A percentile compares a stretch with the other conserved stretches of the same genome.
phyloP scores from a whole-genome alignment of 2,329 filamentous ascomycete species.

The Alternaria incomplexa region DNA sequence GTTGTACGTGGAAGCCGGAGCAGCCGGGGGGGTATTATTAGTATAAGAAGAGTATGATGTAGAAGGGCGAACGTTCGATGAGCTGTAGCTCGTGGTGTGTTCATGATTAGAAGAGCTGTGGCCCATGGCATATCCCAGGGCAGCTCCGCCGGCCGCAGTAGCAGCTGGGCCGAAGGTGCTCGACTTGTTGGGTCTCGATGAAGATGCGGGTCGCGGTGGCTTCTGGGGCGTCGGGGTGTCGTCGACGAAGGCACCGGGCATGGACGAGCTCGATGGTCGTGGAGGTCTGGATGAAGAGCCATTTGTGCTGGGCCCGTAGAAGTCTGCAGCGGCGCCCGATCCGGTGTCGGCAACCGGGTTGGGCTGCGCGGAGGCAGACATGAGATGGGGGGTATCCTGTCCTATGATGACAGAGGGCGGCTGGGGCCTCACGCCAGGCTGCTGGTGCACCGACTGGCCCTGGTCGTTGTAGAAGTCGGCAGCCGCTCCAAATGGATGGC shows the following conservation, averaged over 20 bases:
- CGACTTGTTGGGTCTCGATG: constrained; percentile 35
- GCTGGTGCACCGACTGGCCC: constrained; percentile 63
- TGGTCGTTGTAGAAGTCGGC: constrained; percentile 69
- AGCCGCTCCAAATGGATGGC: constrained; percentile 58
- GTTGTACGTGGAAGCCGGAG: constrained; percentile 13
- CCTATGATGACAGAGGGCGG: constrained; percentile 61
- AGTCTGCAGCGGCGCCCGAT: constrained; percentile 64
- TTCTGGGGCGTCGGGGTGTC: constrained; percentile 39
- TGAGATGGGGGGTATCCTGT: constrained; percentile 61
- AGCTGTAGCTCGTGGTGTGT: constrained; percentile 32
- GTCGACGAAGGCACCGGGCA: constrained; percentile 47
- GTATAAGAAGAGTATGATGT: constrained; percentile 33
- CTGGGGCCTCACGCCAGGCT: constrained; percentile 65
- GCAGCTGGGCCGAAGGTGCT: constrained; percentile 45
- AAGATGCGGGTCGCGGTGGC: constrained; percentile 35
- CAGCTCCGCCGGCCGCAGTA: constrained; percentile 49
- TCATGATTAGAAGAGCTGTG: constrained; percentile 41
- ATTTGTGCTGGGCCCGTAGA: constrained; percentile 51
- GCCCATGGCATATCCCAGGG: constrained; percentile 50
- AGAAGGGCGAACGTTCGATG: constrained; percentile 32
- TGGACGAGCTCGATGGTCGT: constrained; percentile 33
- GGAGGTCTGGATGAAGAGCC: constrained; percentile 43
- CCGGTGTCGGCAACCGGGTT: constrained; percentile 67
- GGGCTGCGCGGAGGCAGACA: constrained; percentile 57
- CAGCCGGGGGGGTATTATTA: constrained; percentile 24